phyloP scores from a whole-genome alignment of 306 rosid species.

The Vicia villosa region DNA sequence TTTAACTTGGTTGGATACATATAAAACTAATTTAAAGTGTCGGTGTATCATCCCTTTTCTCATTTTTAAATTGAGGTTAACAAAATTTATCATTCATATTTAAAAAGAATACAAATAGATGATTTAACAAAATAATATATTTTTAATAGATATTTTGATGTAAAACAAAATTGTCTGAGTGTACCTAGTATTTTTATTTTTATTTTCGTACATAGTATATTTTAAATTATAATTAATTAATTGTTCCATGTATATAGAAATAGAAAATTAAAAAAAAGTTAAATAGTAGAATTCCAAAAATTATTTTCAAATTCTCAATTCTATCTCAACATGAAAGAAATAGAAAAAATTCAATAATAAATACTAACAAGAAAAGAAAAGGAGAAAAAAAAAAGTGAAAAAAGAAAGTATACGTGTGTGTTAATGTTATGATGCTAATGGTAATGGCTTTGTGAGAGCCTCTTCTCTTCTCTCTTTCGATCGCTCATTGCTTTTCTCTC shows the following conservation, averaged over 20 bases:
- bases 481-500: background rate
- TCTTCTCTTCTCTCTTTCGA: constrained; percentile 26
- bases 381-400: background rate
- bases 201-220: too few relatives aligned
- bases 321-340: background rate
- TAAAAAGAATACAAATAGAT: too few relatives aligned
- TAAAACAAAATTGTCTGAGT: too few relatives aligned
- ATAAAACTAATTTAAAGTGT: too few relatives aligned
- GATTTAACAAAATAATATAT: too few relatives aligned
- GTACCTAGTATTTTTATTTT: too few relatives aligned
- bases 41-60: too few relatives aligned
- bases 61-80: too few relatives aligned
- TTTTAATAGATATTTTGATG: too few relatives aligned
- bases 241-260: background rate
- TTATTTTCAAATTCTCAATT: background rate
- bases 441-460: constrained; percentile 33
- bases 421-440: constrained; percentile 29
- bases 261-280: background rate
- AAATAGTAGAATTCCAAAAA: background rate
- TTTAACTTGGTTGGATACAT: too few relatives aligned
- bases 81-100: too few relatives aligned
- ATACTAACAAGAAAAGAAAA: background rate
- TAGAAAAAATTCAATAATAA: background rate
- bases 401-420: constrained; percentile 20
- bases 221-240: background rate